Evolutionary conservation across 2,329 filamentous ascomycete genomes (phyloP), one percentile per base, ranked within the genome.

Genomic region (Atkinsonella hypoxylon): DNA sequence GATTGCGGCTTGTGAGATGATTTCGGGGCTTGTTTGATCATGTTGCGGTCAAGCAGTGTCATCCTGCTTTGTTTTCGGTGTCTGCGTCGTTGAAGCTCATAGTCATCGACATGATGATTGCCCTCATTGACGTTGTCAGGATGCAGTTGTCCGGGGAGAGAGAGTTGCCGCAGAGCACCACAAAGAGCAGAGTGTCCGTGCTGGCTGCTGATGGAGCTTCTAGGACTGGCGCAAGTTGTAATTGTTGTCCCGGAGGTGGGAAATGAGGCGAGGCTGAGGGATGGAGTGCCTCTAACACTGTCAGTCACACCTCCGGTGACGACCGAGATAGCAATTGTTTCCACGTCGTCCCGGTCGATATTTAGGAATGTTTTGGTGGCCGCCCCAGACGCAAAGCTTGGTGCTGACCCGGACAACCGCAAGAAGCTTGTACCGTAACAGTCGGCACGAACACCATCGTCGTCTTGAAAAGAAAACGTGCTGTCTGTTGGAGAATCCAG

Each of bases 211-310:
- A 45, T 47, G 48, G 43, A 52, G 51, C 49, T 50, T 45, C 31
- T 52, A 54, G 50, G 62, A 51, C 31, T 57, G 53, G 49, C 55
- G 55, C 31, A 62, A 53, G 44, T 58, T 53, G 41, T 58, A 55
- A 47, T 56, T 54, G 49, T 56, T 49, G 47, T 55, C 49, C 30
- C 54, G 54, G 34, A 53, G 48, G 39, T 56, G 50, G 45, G 55
- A n/a, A 50, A 51, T 40, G 39, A 48, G 47, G 31, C 47, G 50
- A 45, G 41, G 43, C 42, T 51, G 36, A 31, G 39, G 45, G 48
- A 50, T 38, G 39, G 50, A 47, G n/a, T 32, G 22, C 46, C 42
- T 43, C 45, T 40, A 10, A 34, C 51, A 17, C 41, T 52, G 32
- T 51, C 52, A 18, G 20, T 43, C 26, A 40, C 51, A 11, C 51